These are phyloP conservation scores for Cordyceps fumosorosea DNA, from an alignment of 2,329 filamentous ascomycete species.

Conservation along the genomic window DNA sequence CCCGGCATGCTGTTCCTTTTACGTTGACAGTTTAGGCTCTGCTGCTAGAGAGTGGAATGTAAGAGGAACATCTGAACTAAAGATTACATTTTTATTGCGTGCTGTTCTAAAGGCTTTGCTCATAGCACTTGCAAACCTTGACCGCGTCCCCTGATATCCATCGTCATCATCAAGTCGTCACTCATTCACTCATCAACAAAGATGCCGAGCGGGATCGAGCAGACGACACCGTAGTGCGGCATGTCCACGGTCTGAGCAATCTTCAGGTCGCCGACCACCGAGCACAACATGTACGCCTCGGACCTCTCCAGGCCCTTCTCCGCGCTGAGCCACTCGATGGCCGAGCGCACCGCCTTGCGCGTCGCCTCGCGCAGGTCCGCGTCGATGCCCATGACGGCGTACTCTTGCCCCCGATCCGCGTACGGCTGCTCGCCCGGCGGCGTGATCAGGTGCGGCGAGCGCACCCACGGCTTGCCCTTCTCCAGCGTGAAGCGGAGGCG, in stretches of 20 bases:
- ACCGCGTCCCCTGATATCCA: neutral
- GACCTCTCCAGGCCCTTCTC: slow-evolving; percentile 38
- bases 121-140: neutral
- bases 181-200: slow-evolving; percentile 26
- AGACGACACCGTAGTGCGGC: slow-evolving; percentile 46
- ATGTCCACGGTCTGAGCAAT: slow-evolving; percentile 48
- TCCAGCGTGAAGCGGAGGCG: slow-evolving; percentile 41
- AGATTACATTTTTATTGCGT: neutral
- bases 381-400: slow-evolving; percentile 42
- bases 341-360: slow-evolving; percentile 39
- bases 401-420: slow-evolving; percentile 28
- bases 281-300: slow-evolving; percentile 47
- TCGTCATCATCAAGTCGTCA: neutral
- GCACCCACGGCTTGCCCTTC: slow-evolving; percentile 39
- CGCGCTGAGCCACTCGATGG: slow-evolving; percentile 41
- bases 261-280: slow-evolving; percentile 42
- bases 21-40: too few relatives aligned
- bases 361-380: slow-evolving; percentile 41
- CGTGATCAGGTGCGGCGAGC: slow-evolving; percentile 41
- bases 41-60: too few relatives aligned
- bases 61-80: too few relatives aligned
- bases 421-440: slow-evolving; percentile 16
- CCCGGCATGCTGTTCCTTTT: too few relatives aligned
- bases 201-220: slow-evolving; percentile 40
- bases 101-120: neutral